A percentile compares a stretch with the other conserved stretches of the same genome.
Evolutionary conservation across 768 basidiomycete genomes (phyloP).

Genomic region (Paxillus involutus): DNA sequence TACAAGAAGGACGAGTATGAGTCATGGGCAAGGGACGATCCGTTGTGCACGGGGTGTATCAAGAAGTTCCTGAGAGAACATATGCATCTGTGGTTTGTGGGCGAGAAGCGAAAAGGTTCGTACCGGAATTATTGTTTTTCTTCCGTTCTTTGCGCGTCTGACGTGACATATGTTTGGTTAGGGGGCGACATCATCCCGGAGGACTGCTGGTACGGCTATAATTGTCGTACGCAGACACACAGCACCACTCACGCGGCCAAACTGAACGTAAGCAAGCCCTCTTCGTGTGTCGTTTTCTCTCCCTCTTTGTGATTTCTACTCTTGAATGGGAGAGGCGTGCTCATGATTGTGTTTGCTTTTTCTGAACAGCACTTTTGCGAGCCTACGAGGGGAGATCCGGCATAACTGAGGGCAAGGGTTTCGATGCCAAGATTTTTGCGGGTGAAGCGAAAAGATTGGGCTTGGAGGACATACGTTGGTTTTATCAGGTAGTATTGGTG

Average conservation of each 20-base stretch:
- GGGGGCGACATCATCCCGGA: slow-evolving; percentile 10
- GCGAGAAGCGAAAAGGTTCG: slow-evolving; percentile 21
- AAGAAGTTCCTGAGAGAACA: slow-evolving; percentile 19
- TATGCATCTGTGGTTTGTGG: slow-evolving; percentile 29
- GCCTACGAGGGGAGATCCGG: too few species aligned
- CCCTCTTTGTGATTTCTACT: too few species aligned
- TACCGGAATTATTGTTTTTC: neutral
- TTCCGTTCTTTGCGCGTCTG: slow-evolving; percentile 3
- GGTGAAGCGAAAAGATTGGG: too few species aligned
- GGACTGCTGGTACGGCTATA: slow-evolving; percentile 36
- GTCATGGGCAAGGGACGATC: slow-evolving; percentile 24
- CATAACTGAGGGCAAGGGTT: too few species aligned
- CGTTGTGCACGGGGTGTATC: slow-evolving; percentile 28
- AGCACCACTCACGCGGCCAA: slow-evolving; percentile 22
- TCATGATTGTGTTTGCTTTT: too few species aligned
- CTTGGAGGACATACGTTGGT: too few species aligned
- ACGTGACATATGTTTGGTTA: neutral
- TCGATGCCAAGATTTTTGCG: too few species aligned
- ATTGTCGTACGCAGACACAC: slow-evolving; percentile 30
- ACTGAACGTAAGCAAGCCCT: slow-evolving; percentile 23
- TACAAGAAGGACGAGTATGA: slow-evolving; percentile 1
- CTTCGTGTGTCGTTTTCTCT: neutral
- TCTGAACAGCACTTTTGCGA: too few species aligned
- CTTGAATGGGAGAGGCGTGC: too few species aligned
- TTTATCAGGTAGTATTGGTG: too few species aligned